These are phyloP conservation scores for Mrakia gelida DNA, from an alignment of 768 basidiomycete species.

Conservation along the genomic window DNA sequence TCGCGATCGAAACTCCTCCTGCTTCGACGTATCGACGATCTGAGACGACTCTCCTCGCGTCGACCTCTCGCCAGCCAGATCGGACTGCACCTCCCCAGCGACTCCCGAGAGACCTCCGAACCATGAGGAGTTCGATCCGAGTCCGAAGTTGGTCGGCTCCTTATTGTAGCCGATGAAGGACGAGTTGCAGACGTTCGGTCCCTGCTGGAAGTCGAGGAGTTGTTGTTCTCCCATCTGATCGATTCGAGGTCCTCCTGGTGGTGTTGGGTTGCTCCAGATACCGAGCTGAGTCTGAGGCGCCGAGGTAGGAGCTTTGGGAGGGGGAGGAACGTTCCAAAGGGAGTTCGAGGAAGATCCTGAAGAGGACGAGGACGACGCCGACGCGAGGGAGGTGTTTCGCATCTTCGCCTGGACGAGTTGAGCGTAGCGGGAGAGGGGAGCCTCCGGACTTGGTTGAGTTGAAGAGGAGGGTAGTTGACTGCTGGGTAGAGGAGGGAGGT, in stretches of 20 bases:
- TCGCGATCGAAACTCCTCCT: background rate
- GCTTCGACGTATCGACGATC: background rate
- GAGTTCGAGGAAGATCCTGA: background rate
- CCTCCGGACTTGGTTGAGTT: no score
- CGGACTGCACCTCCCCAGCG: background rate
- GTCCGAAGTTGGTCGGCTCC: background rate
- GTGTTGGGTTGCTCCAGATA: background rate
- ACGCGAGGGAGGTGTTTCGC: background rate
- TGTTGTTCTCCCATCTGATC: background rate
- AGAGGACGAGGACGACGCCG: background rate
- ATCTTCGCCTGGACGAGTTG: conserved; percentile 11
- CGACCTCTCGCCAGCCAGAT: background rate
- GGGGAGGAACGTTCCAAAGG: background rate
- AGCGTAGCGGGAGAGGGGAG: conserved; percentile 8
- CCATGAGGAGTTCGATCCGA: background rate
- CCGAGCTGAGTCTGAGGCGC: background rate
- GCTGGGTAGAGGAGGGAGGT: background rate
- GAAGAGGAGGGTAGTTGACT: background rate
- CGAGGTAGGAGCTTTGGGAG: background rate
- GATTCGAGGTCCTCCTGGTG: background rate
- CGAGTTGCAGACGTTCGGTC: background rate
- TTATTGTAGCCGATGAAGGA: background rate
- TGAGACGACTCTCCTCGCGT: background rate
- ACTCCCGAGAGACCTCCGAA: background rate
- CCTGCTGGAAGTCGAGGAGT: background rate